Evolutionary conservation across 2,329 filamentous ascomycete genomes (phyloP).

Genomic region (Neofusicoccum sp.): DNA sequence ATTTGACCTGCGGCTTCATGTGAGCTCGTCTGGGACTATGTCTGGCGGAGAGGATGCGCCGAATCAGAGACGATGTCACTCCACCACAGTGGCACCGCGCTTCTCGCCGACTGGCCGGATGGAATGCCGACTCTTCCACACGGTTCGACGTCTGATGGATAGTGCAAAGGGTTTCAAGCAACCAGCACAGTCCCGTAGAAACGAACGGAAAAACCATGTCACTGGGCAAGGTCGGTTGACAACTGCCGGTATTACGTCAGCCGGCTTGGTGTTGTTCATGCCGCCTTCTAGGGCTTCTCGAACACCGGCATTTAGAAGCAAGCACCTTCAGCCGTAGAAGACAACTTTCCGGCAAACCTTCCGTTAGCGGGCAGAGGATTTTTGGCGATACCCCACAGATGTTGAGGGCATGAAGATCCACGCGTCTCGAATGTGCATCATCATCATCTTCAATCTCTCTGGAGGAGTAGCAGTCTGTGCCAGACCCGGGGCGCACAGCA

Average conservation of each 20-base stretch:
- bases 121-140: background rate
- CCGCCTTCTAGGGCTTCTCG: background rate
- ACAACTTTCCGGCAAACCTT: background rate
- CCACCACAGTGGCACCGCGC: background rate
- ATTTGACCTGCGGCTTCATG: background rate
- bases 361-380: background rate
- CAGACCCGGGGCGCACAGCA: background rate
- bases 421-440: background rate
- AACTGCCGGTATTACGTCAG: background rate
- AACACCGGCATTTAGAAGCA: background rate
- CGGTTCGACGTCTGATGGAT: background rate
- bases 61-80: background rate
- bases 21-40: background rate
- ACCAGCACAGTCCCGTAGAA: background rate
- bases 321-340: background rate
- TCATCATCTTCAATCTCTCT: background rate
- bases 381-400: background rate
- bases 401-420: slow-evolving; percentile 1
- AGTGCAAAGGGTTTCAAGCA: background rate
- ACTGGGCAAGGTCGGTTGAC: background rate
- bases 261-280: background rate
- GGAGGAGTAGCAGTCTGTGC: slow-evolving; percentile 14
- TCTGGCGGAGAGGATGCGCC: background rate
- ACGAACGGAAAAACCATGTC: background rate
- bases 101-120: background rate